Evolutionary conservation across 225 moss, liverwort and hornwort genomes (phyloP).

Genomic region (Marchantia polymorpha): DNA sequence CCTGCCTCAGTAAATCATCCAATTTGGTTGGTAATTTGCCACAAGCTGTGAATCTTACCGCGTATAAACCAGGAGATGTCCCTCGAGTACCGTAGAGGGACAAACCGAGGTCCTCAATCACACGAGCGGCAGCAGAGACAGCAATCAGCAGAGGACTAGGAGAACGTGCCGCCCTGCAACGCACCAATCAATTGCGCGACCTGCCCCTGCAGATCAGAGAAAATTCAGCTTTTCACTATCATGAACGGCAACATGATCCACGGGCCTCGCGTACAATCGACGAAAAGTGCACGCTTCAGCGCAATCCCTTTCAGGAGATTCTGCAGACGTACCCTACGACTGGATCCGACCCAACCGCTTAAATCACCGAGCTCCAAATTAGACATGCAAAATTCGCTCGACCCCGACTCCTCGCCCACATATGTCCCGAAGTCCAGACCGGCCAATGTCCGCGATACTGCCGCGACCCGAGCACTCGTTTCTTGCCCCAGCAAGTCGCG

Average conservation of each 20-base stretch:
- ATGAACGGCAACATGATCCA: background rate
- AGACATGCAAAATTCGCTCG: background rate
- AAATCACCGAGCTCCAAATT: background rate
- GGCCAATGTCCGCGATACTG: background rate
- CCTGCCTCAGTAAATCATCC: background rate
- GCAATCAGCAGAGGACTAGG: background rate
- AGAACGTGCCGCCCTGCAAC: background rate
- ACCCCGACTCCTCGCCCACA: background rate
- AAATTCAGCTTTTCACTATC: background rate
- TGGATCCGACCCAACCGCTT: background rate
- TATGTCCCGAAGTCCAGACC: background rate
- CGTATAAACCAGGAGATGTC: background rate
- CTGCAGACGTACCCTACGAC: background rate
- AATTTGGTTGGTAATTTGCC: background rate
- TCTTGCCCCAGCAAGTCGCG: background rate
- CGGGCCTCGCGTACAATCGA: background rate
- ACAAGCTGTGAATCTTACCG: background rate
- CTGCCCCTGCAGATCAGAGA: background rate
- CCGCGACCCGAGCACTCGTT: background rate
- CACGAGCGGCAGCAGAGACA: background rate
- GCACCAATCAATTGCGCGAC: no score
- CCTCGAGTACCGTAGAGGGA: background rate
- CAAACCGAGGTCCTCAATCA: background rate
- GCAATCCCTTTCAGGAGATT: background rate
- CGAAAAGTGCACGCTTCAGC: background rate